Evolutionary conservation across 2,329 filamentous ascomycete species (phyloP), one percentile per base, ranked within the genome.

Genomic region (Lizonia empirigonia): DNA sequence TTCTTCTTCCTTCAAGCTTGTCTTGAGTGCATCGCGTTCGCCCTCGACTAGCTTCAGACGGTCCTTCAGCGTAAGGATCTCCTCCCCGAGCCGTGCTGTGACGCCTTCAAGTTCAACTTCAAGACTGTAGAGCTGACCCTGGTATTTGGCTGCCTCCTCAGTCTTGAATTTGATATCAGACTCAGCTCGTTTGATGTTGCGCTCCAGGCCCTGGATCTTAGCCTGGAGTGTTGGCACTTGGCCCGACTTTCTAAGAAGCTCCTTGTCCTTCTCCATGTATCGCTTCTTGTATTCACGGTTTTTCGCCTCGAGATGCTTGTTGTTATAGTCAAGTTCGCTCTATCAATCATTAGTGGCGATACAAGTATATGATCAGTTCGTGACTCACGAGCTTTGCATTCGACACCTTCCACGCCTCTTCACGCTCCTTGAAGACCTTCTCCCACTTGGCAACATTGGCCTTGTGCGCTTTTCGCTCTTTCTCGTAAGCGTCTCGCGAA

Each of bases 1-100:
- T 67, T 90, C 87, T 64, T 91, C 87, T 62, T 88, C 88, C 73
- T 88, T 82, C 24, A 88, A 82, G 41, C 85, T 85, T 2, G 83
- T 85, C 74, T 88, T 89, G 65, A 89, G 82, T 3, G 87, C 84
- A 68, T 91, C 88, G 7, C 87, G 85, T 72, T 92, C 89, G 65
- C 88, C 84, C 67, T 91, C 87, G 13, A 88, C 78, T 24, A 87
- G 74, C 68, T 82, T 84, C 60, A 89, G 78, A 37, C 80, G 81
- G 57, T 87, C 85, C 38, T 82, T 77, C 15, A 87, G 78, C 54
- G 85, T 81, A 19, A 85, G 78, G 2, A 91, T 77, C 68, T 90
- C 84, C 65, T 90, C 85, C 58, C 50, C 89, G 82, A 41, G 85
- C 71, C 32, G 82, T 80, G 44, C 85, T 83, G 47, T 86, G 67